These are phyloP conservation scores for Cajanus cajan DNA, from an alignment of 306 rosid species.

Conservation along the genomic window DNA sequence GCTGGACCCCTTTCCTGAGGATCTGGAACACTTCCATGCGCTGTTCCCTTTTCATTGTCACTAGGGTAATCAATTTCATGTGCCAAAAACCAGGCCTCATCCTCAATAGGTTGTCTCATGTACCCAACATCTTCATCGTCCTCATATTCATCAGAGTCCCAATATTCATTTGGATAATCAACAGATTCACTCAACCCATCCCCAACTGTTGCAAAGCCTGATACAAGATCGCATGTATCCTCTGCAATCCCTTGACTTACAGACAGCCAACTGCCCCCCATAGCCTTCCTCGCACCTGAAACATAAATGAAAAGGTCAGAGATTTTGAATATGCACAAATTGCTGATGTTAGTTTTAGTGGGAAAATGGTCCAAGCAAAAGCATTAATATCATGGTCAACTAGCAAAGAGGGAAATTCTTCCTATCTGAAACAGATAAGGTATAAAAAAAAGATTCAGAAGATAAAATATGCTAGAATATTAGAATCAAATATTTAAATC, in stretches of 20 bases:
- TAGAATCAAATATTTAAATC: not conserved
- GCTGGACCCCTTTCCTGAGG: conserved; percentile 68
- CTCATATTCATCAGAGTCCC: conserved; percentile 99
- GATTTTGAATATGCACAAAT: not conserved
- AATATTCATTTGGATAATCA: conserved; percentile 90
- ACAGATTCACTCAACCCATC: conserved; percentile 88
- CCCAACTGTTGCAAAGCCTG: conserved; percentile 97
- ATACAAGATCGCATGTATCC: conserved; percentile 93
- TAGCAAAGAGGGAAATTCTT: not conserved
- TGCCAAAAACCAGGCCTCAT: conserved; percentile 98
- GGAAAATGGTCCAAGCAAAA: not conserved
- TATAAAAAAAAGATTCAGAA: not conserved
- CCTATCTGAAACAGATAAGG: not conserved
- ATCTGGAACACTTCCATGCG: conserved; percentile 86
- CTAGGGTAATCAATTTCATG: conserved; percentile 99
- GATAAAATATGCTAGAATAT: not conserved
- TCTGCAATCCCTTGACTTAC: conserved; percentile 95
- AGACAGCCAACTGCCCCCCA: conserved; percentile 89
- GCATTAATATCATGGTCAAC: not conserved
- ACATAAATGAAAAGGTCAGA: conserved; percentile 28
- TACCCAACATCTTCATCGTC: conserved; percentile 95
- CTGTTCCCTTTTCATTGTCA: conserved; percentile 93
- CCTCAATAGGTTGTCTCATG: conserved; percentile 98
- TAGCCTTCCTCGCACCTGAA: conserved; percentile 78
- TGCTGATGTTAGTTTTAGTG: not conserved